Evolutionary conservation across 345 rosid species (phyloP), one percentile per base, ranked within the genome.

Genomic region (Pugionium dolabratum): DNA sequence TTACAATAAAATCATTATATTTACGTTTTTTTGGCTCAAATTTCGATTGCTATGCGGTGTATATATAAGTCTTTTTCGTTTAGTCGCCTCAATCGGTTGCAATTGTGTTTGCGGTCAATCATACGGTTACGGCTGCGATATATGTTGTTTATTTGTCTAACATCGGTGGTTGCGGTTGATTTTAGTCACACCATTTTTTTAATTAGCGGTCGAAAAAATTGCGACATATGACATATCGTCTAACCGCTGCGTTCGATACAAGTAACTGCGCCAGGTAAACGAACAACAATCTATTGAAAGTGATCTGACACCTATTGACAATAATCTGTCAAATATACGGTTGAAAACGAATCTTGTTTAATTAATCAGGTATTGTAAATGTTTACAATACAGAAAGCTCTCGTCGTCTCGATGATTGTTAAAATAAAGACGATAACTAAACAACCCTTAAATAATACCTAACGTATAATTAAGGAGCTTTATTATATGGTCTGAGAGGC

Each of bases 291-390:
- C 18, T 18, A 8, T 30, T 9, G 56, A 70, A 54, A 70, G 56
- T 42, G 55, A 62, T 54, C 30, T 36, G 25, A 54, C 55, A 70
- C 18, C 59, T 40, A 46, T 62, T 62, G 33, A 60, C 2, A 69
- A 7, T 9, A 30, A 33, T 51, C 32, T 7, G 46, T 42, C 18
- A 9, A 31, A 6, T 52, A 42, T 32, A 49, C 72, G 31, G 9
- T 69, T 60, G 46, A 33, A 39, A 51, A 59, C 31, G 53, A 69
- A 69, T 59, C 29, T 69, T 41, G 11, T 69, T 18, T 18, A 18
- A 18, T 18, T 18, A 18, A 18, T 18, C 18, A 18, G 18, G 18
- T 18, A 18, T 18, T 18, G 18, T 18, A 18, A 35, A 60, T 35
- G 11, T 60, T 43, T 67, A 69, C 66, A 69, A 31, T 8, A 61